Conservation (phyloP, 179 eudicot species). For the Amaranthus tricolor region DNA sequence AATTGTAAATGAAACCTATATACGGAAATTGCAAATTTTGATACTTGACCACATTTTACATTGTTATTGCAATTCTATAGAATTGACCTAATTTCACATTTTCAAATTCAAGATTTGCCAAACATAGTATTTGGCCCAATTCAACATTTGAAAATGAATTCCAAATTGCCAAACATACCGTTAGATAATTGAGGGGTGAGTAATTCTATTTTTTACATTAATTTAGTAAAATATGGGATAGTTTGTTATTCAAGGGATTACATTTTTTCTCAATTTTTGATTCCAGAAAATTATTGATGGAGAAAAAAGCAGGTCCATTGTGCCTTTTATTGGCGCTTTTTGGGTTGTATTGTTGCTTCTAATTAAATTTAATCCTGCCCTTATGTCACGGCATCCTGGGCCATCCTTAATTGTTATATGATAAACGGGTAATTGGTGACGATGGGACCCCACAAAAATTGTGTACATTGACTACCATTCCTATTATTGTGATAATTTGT, state of each 20-base stretch:
- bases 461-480: slow-evolving; percentile 4
- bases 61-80: too few relatives aligned
- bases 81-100: too few relatives aligned
- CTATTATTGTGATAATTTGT: background rate
- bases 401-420: slow-evolving; percentile 11
- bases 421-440: slow-evolving; percentile 11
- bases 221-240: background rate
- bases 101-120: too few relatives aligned
- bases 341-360: background rate
- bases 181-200: background rate
- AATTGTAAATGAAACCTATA: too few relatives aligned
- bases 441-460: slow-evolving; percentile 15
- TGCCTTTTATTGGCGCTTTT: background rate
- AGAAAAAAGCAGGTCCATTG: background rate
- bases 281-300: background rate
- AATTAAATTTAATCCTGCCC: background rate
- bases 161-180: too few relatives aligned
- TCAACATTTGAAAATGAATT: too few relatives aligned
- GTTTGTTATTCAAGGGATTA: background rate
- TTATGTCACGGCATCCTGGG: slow-evolving; percentile 4
- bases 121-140: too few relatives aligned
- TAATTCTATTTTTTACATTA: background rate
- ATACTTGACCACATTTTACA: too few relatives aligned
- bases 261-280: background rate
- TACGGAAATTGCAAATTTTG: too few relatives aligned